Evolutionary conservation across 2,329 filamentous ascomycete species (phyloP), one percentile per base, ranked within the genome.

Genomic region (Beauveria medogensis): DNA sequence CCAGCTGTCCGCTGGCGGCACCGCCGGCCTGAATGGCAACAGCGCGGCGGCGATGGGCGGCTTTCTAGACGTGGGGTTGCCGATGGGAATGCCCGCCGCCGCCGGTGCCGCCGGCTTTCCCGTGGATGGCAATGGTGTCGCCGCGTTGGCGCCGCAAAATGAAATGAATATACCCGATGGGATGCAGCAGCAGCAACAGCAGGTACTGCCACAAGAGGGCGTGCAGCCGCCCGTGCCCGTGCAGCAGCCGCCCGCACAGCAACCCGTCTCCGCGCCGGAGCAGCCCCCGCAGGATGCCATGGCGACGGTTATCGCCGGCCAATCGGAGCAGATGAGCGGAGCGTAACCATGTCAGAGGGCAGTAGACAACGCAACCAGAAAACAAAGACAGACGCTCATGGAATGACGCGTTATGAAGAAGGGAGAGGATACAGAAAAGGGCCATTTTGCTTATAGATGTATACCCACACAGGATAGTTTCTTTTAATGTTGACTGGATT

Each of bases 1-100:
- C 22, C 74, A 81, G 65, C 74, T 85, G 28, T 73, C 74, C 10
- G 64, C 70, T 2, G 48, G 28, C 26, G 46, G 30, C 18, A 28
- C 20, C 28, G 51, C 20, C 3, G 51, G 8, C 9, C 4, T 41
- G 43, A 30, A 40, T 44, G 54, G 16, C n/a, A 64, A 56, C 44
- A 56, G 34, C 34, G 34, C 51, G 30, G 59, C 24, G 43, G 50
- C 30, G 22, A 14, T 56, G 44, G 24, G 62, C 61, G 14, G 55
- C 47, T 37, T 37, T 3, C 12, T 16, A 37, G 34, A 37, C 12
- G 34, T 16, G 2, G 34, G 34, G 12, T 3, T 37, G 34, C 34
- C 34, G 12, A 10, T 37, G 34, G 34, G 34, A 14, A 37, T 37
- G 5, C 34, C 70, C 2, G n/a, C 10, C 26, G 46, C 4, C 22